These are phyloP conservation scores for Fusarium sublunatum DNA, from an alignment of 2,329 filamentous ascomycete genomes.

Conservation along the genomic window DNA sequence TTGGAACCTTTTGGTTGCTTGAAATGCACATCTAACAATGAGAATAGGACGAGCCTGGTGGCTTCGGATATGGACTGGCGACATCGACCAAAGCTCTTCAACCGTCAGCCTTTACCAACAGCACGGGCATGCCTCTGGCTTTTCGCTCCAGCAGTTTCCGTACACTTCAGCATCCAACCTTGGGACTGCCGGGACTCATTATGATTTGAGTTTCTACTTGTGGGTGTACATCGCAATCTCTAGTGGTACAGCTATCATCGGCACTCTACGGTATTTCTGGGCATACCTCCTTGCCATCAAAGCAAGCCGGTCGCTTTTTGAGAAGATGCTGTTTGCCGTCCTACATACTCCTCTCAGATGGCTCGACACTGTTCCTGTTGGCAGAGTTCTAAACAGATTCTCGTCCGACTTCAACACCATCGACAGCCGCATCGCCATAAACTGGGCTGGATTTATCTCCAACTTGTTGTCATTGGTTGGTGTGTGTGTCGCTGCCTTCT, in stretches of 20 bases:
- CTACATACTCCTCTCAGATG: slow-evolving; percentile 80
- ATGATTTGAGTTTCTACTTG: slow-evolving; percentile 71
- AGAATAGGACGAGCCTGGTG: slow-evolving; percentile 67
- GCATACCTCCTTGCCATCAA: slow-evolving; percentile 73
- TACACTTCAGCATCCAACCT: slow-evolving; percentile 54
- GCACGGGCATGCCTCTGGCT: slow-evolving; percentile 57
- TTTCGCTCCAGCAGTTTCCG: slow-evolving; percentile 60
- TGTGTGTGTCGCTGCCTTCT: slow-evolving; percentile 72
- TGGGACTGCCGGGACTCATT: slow-evolving; percentile 46
- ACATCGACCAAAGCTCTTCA: slow-evolving; percentile 25
- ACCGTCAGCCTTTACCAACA: slow-evolving; percentile 47
- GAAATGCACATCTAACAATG: slow-evolving; percentile 10
- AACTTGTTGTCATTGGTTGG: slow-evolving; percentile 72
- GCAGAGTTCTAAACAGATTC: slow-evolving; percentile 81
- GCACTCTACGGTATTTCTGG: slow-evolving; percentile 71
- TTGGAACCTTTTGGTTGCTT: background rate
- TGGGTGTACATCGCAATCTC: slow-evolving; percentile 78
- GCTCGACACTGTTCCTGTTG: slow-evolving; percentile 83
- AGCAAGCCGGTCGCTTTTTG: slow-evolving; percentile 76
- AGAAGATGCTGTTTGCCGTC: slow-evolving; percentile 72
- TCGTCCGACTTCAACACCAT: slow-evolving; percentile 81
- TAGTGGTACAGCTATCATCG: slow-evolving; percentile 67
- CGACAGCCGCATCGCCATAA: slow-evolving; percentile 73
- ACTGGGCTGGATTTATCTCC: slow-evolving; percentile 69
- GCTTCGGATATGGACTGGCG: slow-evolving; percentile 71